Base-by-base conservation (phyloP, 805 yeast genomes). In the Wickerhamomyces bisporus region DNA sequence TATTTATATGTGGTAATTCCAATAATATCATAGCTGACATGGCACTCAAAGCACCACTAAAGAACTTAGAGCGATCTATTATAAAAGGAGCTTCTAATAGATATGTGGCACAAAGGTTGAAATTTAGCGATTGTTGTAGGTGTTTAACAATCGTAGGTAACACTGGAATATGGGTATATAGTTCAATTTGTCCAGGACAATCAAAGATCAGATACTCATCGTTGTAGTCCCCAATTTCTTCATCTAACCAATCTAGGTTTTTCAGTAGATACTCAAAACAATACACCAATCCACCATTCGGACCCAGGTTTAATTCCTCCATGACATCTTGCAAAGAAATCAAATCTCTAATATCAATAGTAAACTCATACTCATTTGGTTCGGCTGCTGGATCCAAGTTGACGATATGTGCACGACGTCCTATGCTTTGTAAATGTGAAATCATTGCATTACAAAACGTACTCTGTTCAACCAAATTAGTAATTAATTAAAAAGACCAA, bases 351-450 rank as follows among this genome's bases (percentile, higher is more conserved):
- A 91, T 91, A 60, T 91, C 98, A 15, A 91, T 81, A 6, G 95
- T 82, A 59, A 91, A 93, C 56, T 87, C 96, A 55, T 75, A 91
- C 55, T 91, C 91, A 3, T 77, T 79, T 11, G 98, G 86, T 48
- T 88, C 96, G 2, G 98, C 98, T 0, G 98, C 98, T 5, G 98
- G 98, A 63, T 91, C 98, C 36, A 91, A 66, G 57, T 93, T 93
- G 14, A 93, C 97, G 28, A 93, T 77, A 61, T 93, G 97, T 3
- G 96, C 97, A 26, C 95, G 69, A 45, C 98, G 79, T 1, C 98
- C 98, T 26, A 85, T 72, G 15, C 87, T 73, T 59, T 88, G 95
- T 80, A 93, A 84, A 60, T 91, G 84, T 1, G 91, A 64, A 32
- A 93, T 82, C 43, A 93, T 73, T 4, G 95, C 70, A 53, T 86